A percentile compares a stretch with the other conserved stretches of the same genome.
phyloP scores from a whole-genome alignment of 345 rosid genomes.

The Trapa incisa region DNA sequence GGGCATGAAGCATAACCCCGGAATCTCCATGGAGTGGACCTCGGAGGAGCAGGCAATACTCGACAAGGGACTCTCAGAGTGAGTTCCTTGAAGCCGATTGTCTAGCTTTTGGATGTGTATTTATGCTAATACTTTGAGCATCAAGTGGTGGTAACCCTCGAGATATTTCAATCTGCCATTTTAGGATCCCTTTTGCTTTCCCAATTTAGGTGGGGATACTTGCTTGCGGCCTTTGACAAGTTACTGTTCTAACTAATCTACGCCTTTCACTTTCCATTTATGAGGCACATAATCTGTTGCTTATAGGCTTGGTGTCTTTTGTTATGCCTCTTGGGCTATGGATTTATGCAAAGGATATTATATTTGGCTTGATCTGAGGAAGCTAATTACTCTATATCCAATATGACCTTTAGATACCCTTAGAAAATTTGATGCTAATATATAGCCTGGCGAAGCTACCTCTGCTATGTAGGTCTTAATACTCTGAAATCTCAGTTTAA shows the following conservation, averaged over 20 bases:
- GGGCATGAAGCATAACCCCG: conserved; percentile 52
- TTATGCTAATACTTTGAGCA: not conserved
- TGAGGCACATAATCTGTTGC: not conserved
- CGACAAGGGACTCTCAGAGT: conserved; percentile 36
- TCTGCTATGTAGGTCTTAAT: not conserved
- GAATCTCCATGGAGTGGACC: conserved; percentile 47
- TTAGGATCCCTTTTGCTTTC: not conserved
- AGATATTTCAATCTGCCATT: not conserved
- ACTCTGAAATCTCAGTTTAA: not conserved
- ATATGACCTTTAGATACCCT: not conserved
- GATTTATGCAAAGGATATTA: not conserved
- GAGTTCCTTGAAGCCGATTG: conserved; percentile 11
- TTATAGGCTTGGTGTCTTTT: not conserved
- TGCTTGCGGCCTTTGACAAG: not conserved
- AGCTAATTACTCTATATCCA: not conserved
- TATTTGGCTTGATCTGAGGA: not conserved
- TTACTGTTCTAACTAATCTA: not conserved
- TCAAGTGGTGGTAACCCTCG: not conserved
- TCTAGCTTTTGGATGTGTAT: not conserved
- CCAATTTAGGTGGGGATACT: not conserved
- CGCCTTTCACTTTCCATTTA: not conserved
- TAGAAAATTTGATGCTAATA: not conserved
- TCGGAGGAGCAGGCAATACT: conserved; percentile 40
- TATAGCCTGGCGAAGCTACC: not conserved
- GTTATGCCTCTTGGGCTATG: not conserved